Evolutionary conservation across 1,139 yeast species (phyloP).

Genomic region (Taiozyma sp.): DNA sequence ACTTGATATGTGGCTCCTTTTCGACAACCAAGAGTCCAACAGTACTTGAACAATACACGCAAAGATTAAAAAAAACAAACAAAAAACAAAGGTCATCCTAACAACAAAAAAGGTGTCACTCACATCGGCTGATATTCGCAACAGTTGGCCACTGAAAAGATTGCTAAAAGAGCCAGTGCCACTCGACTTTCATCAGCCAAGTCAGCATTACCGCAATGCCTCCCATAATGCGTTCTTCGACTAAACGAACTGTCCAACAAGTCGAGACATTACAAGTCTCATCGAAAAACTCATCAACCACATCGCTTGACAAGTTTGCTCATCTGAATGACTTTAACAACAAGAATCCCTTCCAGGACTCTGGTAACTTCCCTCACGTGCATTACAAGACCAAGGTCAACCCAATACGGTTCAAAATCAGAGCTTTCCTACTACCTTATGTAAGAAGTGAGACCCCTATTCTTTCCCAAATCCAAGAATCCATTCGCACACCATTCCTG

Average conservation of each 20-base stretch:
- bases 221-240: not conserved
- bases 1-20: not conserved
- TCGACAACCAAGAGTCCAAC: too few species aligned
- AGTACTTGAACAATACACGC: not conserved
- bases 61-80: too few species aligned
- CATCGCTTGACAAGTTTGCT: slow-evolving; percentile 14
- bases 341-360: slow-evolving; percentile 39
- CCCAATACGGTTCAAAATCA: slow-evolving; percentile 49
- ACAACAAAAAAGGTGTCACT: not conserved
- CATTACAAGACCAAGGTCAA: slow-evolving; percentile 61
- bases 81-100: not conserved
- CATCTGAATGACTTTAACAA: slow-evolving; percentile 24
- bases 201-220: not conserved
- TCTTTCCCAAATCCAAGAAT: slow-evolving; percentile 51
- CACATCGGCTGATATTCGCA: not conserved
- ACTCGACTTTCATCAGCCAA: not conserved
- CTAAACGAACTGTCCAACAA: not conserved
- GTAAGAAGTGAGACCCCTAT: slow-evolving; percentile 64
- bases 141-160: not conserved
- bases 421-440: slow-evolving; percentile 51
- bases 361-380: slow-evolving; percentile 64
- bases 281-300: not conserved
- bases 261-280: not conserved
- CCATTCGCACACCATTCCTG: slow-evolving; percentile 42
- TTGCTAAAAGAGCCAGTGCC: not conserved